Conservation (phyloP, 805 yeast species). For the Blastobotrys robertii region DNA sequence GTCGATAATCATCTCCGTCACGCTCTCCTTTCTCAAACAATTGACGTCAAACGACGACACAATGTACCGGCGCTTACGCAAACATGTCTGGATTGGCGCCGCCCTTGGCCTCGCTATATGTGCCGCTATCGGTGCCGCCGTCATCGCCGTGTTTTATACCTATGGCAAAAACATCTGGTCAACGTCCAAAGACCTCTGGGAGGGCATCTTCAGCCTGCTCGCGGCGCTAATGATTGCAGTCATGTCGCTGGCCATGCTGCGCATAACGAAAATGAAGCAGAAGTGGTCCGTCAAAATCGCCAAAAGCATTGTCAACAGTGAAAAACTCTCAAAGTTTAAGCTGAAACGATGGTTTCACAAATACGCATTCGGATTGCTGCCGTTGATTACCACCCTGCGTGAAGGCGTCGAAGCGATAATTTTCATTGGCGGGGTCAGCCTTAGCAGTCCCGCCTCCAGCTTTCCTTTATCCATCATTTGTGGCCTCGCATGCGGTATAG, state of each 20-base stretch:
- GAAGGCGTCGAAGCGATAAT: conserved; percentile 97
- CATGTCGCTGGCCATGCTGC: conserved; percentile 95
- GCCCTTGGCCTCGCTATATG: conserved; percentile 64
- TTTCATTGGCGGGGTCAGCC: conserved; percentile 92
- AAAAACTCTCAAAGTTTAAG: conserved; percentile 26
- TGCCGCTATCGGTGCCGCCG: conserved; percentile 79
- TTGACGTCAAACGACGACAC: conserved; percentile 24
- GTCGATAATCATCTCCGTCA: conserved; percentile 78
- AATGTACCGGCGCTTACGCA: conserved; percentile 49
- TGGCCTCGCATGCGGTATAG: conserved; percentile 73
- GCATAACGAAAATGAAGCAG: conserved; percentile 91
- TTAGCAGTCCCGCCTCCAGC: conserved; percentile 52
- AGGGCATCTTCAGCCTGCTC: conserved; percentile 85
- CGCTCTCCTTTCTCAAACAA: conserved; percentile 85
- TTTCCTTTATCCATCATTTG: conserved; percentile 90
- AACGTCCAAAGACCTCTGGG: conserved; percentile 88
- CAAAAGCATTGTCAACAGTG: conserved; percentile 51
- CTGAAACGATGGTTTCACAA: conserved; percentile 43
- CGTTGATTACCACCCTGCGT: conserved; percentile 84
- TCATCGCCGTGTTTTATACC: conserved; percentile 86
- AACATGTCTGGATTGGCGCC: conserved; percentile 86
- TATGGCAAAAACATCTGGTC: conserved; percentile 79
- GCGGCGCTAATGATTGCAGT: conserved; percentile 81
- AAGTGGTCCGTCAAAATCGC: conserved; percentile 97
- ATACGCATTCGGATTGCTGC: conserved; percentile 82